Conservation (phyloP, 257 asterid species). For the Jacaranda mimosifolia region DNA sequence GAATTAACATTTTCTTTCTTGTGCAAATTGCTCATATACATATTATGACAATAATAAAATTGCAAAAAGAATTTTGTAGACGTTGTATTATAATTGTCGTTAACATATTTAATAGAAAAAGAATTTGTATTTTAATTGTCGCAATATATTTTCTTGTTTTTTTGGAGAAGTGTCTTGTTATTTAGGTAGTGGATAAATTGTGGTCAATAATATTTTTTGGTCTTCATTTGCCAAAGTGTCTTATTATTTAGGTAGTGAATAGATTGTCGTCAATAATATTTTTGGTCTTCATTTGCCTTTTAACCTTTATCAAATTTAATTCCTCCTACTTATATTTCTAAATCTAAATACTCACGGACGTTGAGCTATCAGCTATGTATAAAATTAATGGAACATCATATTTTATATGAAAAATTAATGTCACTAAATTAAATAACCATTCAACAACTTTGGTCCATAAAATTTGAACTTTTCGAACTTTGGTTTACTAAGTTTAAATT, state of each 20-base stretch:
- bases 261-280: neutral
- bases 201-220: neutral
- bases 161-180: neutral
- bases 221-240: neutral
- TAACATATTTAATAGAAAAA: too few species aligned
- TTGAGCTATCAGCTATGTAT: too few species aligned
- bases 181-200: neutral
- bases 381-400: too few species aligned
- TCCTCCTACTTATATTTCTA: too few species aligned
- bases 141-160: neutral
- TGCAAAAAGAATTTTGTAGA: neutral
- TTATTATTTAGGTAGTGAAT: neutral
- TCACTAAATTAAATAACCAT: too few species aligned
- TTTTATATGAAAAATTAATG: too few species aligned
- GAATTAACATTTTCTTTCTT: neutral
- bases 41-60: neutral
- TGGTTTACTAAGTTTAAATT: too few species aligned
- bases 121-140: neutral
- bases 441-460: too few species aligned
- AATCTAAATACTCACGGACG: too few species aligned
- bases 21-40: neutral
- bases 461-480: too few species aligned
- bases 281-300: too few species aligned
- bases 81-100: neutral
- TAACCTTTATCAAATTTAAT: too few species aligned